Percentiles rank a stretch among this genome's conserved stretches.
Evolutionary conservation across 2,329 filamentous ascomycete genomes (phyloP).

Genomic region (Catunica adiposa): DNA sequence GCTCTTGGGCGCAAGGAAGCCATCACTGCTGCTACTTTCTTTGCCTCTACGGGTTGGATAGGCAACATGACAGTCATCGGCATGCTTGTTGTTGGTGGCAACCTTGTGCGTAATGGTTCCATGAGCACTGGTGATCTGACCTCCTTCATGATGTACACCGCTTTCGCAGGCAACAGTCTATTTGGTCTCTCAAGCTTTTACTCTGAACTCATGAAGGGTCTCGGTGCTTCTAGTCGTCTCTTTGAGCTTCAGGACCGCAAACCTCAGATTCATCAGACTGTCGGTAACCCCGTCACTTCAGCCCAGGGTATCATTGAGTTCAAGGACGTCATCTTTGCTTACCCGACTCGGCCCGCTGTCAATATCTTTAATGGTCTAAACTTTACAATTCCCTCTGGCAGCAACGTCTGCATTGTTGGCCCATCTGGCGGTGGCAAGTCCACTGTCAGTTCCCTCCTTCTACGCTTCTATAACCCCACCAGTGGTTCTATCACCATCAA

Average conservation of each 20-base stretch:
- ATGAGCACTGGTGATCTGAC: conserved; percentile 87
- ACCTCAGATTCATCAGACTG: conserved; percentile 73
- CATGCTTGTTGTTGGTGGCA: conserved; percentile 76
- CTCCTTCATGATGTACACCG: conserved; percentile 97
- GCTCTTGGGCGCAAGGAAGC: conserved; percentile 74
- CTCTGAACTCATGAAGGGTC: conserved; percentile 97
- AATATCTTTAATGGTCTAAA: conserved; percentile 75
- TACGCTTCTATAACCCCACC: conserved; percentile 81
- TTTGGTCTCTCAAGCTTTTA: conserved; percentile 94
- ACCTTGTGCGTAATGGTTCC: conserved; percentile 69
- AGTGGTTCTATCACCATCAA: conserved; percentile 66
- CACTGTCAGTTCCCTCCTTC: conserved; percentile 77
- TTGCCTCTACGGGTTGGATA: conserved; percentile 69
- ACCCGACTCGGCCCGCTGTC: conserved; percentile 84
- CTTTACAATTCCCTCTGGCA: conserved; percentile 84
- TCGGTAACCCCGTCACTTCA: conserved; percentile 60
- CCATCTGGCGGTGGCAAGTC: conserved; percentile 94
- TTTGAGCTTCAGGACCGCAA: conserved; percentile 90
- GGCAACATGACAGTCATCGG: conserved; percentile 93
- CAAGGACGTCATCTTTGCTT: conserved; percentile 70
- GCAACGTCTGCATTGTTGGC: conserved; percentile 90
- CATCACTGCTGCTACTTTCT: conserved; percentile 79
- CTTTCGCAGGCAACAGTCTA: conserved; percentile 67
- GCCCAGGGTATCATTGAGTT: conserved; percentile 84
- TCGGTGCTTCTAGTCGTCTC: conserved; percentile 85